Base-by-base conservation (phyloP, 306 rosid genomes). In the Clitoria ternatea region DNA sequence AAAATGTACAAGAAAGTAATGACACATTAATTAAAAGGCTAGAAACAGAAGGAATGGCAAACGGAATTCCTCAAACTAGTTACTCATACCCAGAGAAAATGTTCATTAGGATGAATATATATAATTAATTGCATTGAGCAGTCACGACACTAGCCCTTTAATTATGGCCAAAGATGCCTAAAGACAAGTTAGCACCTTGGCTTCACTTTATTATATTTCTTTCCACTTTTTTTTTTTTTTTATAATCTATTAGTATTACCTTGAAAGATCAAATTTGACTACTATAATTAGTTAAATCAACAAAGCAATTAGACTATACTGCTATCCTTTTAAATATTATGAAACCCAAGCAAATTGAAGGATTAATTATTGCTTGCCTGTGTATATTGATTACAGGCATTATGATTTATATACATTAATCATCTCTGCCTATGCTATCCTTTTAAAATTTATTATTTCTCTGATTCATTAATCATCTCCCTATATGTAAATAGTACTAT, bases 111-210 rank as follows among this genome's bases (percentile, higher is more conserved):
- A 32, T 40, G 55, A 63, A 43, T 55, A 26, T n/a, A n/a, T 42
- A 32, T 5, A 66, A 32, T 52, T 54, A 67, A 42, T 52, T 63
- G 13, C 35, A 37, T 42, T 20, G 33, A 30, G 54, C 73, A 57
- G 72, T 52, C 14, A 20, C 17, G 32, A 29, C n/a, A n/a, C n/a
- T n/a, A n/a, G 67, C 43, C 69, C 66, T 67, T 52, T 52, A 76
- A 72, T 65, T 53, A 57, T 57, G 62, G 7, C 20, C n/a, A 10
- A 69, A 76, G 77, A 68, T 71, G 61, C 60, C 76, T 6, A 50
- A 42, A 50, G 27, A 50, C 52, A 33, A 4, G 47, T 27, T 42
- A 52, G 49, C 79, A 36, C 11, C 40, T 26, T 60, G 56, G 60
- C 45, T 67, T 72, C 27, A 12, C 45, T 45, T 69, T 56, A 29